Evolutionary conservation across 352 stramenopile species (phyloP).

Genomic region (Elongisporangium prolatum): DNA sequence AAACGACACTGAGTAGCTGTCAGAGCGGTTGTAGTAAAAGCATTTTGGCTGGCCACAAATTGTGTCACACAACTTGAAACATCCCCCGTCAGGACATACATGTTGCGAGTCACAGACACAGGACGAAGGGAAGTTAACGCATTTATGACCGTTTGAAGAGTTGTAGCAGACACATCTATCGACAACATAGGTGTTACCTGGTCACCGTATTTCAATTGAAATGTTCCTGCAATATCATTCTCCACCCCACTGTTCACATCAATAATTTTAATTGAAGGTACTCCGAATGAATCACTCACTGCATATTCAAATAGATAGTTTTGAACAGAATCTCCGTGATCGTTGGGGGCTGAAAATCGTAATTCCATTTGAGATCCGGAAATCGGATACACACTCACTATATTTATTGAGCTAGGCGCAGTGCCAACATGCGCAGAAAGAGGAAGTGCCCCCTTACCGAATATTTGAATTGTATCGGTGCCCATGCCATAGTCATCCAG

Average conservation of each 20-base stretch:
- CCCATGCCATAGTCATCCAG: slow-evolving; percentile 58
- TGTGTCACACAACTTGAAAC: slow-evolving; percentile 24
- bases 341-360: slow-evolving; percentile 22
- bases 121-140: slow-evolving; percentile 43
- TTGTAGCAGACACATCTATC: slow-evolving; percentile 39
- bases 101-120: slow-evolving; percentile 33
- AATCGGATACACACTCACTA: slow-evolving; percentile 41
- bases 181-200: slow-evolving; percentile 36
- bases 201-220: slow-evolving; percentile 63
- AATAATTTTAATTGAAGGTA: slow-evolving; percentile 38
- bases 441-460: slow-evolving; percentile 49
- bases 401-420: slow-evolving; percentile 25
- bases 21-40: slow-evolving; percentile 37
- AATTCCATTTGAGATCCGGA: slow-evolving; percentile 50
- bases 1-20: slow-evolving; percentile 25
- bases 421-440: slow-evolving; percentile 32
- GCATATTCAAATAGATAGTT: slow-evolving; percentile 67
- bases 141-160: slow-evolving; percentile 28
- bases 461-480: slow-evolving; percentile 52
- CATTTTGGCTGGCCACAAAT: slow-evolving; percentile 29
- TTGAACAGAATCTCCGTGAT: slow-evolving; percentile 25
- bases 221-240: slow-evolving; percentile 61
- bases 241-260: slow-evolving; percentile 34
- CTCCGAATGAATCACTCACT: slow-evolving; percentile 40
- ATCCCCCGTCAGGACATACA: slow-evolving; percentile 45